These are phyloP conservation scores for Filobasidium wieringae DNA, from an alignment of 768 basidiomycete genomes.

Conservation along the genomic window DNA sequence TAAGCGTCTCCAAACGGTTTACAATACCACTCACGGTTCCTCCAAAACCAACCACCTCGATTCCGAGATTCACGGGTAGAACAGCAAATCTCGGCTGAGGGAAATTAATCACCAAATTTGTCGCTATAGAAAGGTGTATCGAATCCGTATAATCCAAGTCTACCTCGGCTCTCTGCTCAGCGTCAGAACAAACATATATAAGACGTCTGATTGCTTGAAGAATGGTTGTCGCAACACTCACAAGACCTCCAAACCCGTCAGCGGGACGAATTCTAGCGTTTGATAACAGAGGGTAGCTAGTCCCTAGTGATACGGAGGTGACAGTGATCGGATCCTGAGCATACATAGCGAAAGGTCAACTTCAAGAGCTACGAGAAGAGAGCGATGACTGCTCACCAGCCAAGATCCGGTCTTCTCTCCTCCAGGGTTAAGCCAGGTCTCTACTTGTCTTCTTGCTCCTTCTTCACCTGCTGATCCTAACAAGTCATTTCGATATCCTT, in stretches of 20 bases:
- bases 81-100: constrained; percentile 43
- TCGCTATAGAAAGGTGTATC: constrained; percentile 50
- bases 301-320: constrained; percentile 70
- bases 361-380: background rate
- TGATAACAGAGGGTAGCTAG: constrained; percentile 63
- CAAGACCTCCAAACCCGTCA: constrained; percentile 38
- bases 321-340: constrained; percentile 71
- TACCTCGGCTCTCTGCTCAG: constrained; percentile 59
- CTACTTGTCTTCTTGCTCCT: constrained; percentile 63
- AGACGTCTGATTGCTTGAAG: background rate
- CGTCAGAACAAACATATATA: background rate
- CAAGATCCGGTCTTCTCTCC: constrained; percentile 40
- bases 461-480: constrained; percentile 69
- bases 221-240: constrained; percentile 24
- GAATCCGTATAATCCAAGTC: constrained; percentile 75
- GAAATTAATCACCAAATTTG: constrained; percentile 42
- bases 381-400: background rate
- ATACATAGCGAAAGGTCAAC: background rate
- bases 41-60: constrained; percentile 77
- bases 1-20: too few species aligned
- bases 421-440: constrained; percentile 66
- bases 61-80: constrained; percentile 57
- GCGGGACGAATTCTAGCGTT: constrained; percentile 53
- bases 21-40: constrained; percentile 46
- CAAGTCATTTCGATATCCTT: constrained; percentile 58